These are phyloP conservation scores for Leccinum fallax DNA, from an alignment of 1,284 basidiomycete species.

Conservation along the genomic window DNA sequence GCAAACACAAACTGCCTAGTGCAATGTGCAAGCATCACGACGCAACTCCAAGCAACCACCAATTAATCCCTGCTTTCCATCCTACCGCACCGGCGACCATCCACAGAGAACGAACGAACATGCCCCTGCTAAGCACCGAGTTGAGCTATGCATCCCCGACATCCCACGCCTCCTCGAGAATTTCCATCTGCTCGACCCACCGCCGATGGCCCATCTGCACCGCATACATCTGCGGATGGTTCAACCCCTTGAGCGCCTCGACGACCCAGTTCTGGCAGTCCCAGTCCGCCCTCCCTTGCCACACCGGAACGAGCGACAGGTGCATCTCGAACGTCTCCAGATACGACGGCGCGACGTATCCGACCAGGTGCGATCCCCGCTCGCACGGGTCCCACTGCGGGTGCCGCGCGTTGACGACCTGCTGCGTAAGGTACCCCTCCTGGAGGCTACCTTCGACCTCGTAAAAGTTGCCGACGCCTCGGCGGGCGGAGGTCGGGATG, in stretches of 20 bases:
- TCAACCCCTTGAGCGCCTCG: constrained; percentile 15
- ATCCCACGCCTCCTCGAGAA: background rate
- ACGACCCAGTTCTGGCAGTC: constrained; percentile 26
- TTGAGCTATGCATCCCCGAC: background rate
- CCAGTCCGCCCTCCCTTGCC: constrained; percentile 19
- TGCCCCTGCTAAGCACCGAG: background rate
- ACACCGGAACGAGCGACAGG: constrained; percentile 15
- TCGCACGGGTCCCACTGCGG: constrained; percentile 16
- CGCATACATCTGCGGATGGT: constrained; percentile 7
- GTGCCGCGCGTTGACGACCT: constrained; percentile 12
- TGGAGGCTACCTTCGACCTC: constrained; percentile 18
- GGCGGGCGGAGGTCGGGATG: constrained; percentile 22
- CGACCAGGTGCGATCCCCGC: constrained; percentile 9
- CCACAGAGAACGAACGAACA: background rate
- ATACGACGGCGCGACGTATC: constrained; percentile 7
- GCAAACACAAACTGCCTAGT: background rate
- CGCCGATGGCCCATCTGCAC: constrained; percentile 18
- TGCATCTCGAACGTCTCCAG: constrained; percentile 9
- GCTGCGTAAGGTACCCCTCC: constrained; percentile 15
- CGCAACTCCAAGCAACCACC: background rate
- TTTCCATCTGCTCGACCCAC: background rate
- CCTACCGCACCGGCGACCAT: background rate
- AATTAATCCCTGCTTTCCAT: background rate
- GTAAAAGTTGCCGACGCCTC: constrained; percentile 26
- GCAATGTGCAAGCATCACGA: background rate